These are phyloP conservation scores for Chrysanthemum lavandulifolium DNA, from an alignment of 129 eudicot genomes.

Conservation along the genomic window DNA sequence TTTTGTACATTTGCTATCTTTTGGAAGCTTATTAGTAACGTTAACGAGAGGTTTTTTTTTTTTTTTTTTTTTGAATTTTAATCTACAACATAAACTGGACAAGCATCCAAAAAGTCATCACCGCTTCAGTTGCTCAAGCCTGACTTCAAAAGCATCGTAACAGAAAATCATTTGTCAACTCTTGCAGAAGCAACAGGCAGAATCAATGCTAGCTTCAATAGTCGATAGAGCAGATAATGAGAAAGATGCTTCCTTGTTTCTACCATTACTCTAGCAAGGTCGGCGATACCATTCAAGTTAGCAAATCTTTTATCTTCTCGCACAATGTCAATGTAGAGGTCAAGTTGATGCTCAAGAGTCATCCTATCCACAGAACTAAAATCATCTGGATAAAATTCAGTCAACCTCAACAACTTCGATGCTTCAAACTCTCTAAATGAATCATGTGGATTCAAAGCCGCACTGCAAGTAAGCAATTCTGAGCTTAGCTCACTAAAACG, in stretches of 20 bases:
- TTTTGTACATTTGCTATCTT: neutral
- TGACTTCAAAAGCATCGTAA: neutral
- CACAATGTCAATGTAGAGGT: constrained; percentile 13
- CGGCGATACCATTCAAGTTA: constrained; percentile 1
- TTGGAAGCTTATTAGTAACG: neutral
- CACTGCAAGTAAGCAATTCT: constrained; percentile 8
- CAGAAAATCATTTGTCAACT: neutral
- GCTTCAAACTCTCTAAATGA: constrained; percentile 10
- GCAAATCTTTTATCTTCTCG: constrained; percentile 15
- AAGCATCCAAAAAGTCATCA: neutral
- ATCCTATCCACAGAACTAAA: constrained; percentile 9
- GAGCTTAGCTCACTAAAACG: constrained; percentile 6
- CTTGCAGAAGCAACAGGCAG: constrained; percentile 10
- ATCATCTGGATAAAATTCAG: constrained; percentile 7
- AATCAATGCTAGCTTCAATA: constrained; percentile 9
- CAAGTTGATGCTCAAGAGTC: constrained; percentile 15
- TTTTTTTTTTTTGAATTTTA: neutral
- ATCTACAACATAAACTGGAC: neutral
- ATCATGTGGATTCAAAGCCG: constrained; percentile 1
- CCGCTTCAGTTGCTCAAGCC: neutral
- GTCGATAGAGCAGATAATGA: constrained; percentile 5
- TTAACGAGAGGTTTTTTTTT: neutral
- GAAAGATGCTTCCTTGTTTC: constrained; percentile 15
- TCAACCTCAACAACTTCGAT: constrained; percentile 3
- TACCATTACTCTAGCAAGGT: constrained; percentile 14